Conservation (phyloP, 768 basidiomycete genomes). For the Podaxis sp. region DNA sequence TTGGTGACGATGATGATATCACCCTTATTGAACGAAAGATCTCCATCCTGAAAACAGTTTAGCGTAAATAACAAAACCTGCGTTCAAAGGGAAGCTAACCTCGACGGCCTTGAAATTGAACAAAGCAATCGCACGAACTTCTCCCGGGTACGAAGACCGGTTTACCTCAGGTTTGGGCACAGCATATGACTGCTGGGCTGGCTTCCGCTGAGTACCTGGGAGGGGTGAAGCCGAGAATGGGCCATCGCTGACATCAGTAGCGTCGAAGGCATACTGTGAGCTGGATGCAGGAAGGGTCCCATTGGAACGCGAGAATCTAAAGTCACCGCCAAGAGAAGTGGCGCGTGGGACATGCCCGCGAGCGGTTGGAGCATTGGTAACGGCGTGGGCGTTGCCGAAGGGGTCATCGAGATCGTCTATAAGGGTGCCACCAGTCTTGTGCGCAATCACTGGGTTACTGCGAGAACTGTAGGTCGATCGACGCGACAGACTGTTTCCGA, state of each 20-base stretch:
- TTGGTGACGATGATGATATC: constrained; percentile 69
- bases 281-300: neutral
- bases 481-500: neutral
- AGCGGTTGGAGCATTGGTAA: neutral
- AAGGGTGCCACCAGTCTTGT: constrained; percentile 3
- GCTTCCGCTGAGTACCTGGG: neutral
- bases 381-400: constrained; percentile 1
- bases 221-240: neutral
- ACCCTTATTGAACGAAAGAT: constrained; percentile 75
- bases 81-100: constrained; percentile 35
- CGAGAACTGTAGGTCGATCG: constrained; percentile 4
- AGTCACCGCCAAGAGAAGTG: constrained; percentile 3
- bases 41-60: constrained; percentile 52
- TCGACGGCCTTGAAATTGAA: constrained; percentile 75
- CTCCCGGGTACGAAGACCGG: constrained; percentile 48
- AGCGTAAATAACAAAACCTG: neutral
- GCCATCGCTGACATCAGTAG: neutral
- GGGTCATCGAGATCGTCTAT: constrained; percentile 14
- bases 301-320: neutral
- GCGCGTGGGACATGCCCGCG: constrained; percentile 3
- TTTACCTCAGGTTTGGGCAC: constrained; percentile 50
- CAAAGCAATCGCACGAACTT: constrained; percentile 71
- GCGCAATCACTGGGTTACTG: neutral
- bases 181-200: constrained; percentile 21
- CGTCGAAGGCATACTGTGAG: neutral